Evolutionary conservation across 106 monocot genomes (phyloP).

Genomic region (Platanthera guangdongensis): DNA sequence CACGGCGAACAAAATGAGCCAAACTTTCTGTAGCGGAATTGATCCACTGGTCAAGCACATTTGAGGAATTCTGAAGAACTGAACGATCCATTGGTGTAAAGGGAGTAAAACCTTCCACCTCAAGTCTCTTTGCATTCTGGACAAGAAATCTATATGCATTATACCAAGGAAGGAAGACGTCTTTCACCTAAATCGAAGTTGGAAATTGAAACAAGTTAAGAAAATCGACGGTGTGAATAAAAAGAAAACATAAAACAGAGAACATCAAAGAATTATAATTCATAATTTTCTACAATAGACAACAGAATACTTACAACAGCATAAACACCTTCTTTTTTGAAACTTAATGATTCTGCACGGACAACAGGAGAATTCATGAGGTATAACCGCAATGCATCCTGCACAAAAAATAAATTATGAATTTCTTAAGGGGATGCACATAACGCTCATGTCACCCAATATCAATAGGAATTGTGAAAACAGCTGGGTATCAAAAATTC

Average conservation of each 20-base stretch:
- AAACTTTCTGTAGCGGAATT: slow-evolving; percentile 98
- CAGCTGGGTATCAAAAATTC: neutral
- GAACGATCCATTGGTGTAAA: slow-evolving; percentile 57
- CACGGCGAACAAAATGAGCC: slow-evolving; percentile 86
- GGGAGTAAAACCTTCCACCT: slow-evolving; percentile 58
- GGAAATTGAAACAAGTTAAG: neutral
- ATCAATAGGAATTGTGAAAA: neutral
- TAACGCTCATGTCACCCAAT: neutral
- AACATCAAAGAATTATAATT: neutral
- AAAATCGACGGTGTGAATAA: neutral
- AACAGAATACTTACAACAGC: slow-evolving; percentile 66
- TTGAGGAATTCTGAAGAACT: slow-evolving; percentile 57
- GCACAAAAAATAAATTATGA: slow-evolving; percentile 4
- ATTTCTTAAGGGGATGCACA: neutral
- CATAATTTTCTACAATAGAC: neutral
- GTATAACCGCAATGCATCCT: slow-evolving; percentile 94
- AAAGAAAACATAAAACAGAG: neutral
- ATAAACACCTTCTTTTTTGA: slow-evolving; percentile 84
- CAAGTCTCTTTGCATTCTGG: slow-evolving; percentile 94
- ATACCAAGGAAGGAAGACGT: slow-evolving; percentile 99
- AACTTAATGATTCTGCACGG: slow-evolving; percentile 80
- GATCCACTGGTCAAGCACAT: slow-evolving; percentile 98
- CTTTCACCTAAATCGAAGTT: slow-evolving; percentile 72
- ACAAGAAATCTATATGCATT: slow-evolving; percentile 97
- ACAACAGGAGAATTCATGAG: slow-evolving; percentile 97